Evolutionary conservation across 164 flowering plant genomes (phyloP).

Genomic region (Sedum album): DNA sequence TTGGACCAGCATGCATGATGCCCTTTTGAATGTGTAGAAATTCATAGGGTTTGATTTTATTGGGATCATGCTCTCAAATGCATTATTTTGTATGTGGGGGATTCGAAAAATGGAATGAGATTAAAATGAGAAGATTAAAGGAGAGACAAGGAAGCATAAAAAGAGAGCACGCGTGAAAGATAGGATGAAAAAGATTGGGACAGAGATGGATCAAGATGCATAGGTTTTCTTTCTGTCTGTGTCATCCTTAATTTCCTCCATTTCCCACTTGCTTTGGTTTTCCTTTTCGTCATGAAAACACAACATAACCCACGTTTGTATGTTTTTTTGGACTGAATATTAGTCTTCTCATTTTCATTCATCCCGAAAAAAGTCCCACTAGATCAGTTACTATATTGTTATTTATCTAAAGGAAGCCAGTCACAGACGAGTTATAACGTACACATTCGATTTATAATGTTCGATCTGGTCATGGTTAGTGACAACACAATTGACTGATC

Average conservation of each 20-base stretch:
- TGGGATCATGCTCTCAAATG: not conserved
- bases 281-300: not conserved
- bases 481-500: not conserved
- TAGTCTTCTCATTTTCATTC: not conserved
- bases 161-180: slow-evolving; percentile 9
- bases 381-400: not conserved
- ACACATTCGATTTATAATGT: not conserved
- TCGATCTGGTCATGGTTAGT: not conserved
- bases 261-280: slow-evolving; percentile 4
- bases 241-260: not conserved
- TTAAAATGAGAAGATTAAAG: not conserved
- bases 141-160: slow-evolving; percentile 6
- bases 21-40: not conserved
- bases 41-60: not conserved
- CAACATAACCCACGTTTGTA: not conserved
- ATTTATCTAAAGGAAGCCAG: not conserved
- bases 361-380: not conserved
- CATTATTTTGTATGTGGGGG: not conserved
- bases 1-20: not conserved
- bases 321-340: not conserved
- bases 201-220: not conserved
- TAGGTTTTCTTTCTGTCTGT: not conserved
- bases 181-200: not conserved
- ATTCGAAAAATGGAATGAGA: not conserved
- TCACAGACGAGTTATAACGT: not conserved